Base-by-base conservation (phyloP, 805 yeast genomes). In the Kuraishia borneana region DNA sequence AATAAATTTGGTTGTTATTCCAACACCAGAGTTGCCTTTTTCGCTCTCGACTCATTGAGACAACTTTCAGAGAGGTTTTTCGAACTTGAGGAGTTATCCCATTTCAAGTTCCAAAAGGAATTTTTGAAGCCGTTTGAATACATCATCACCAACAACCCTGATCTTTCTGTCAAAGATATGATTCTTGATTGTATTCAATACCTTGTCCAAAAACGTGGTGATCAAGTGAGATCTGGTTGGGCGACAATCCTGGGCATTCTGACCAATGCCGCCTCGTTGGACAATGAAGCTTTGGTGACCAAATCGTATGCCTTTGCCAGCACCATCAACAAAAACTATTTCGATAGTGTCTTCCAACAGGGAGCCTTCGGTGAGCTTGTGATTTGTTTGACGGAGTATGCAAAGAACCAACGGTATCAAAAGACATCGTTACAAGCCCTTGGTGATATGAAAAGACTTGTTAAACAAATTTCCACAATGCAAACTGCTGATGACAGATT, bases 61-160 rank as follows among this genome's bases (percentile, higher is more conserved):
- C 99, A 92, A 57, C 64, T 92, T 36, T 79, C 95, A 4, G 80
- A 84, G 73, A 70, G 97, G 46, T 94, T 92, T 54, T 72, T 92
- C 47, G 94, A 85, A 39, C 73, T 92, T 41, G 97, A 92, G 38
- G 99, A 92, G 55, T 70, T 92, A 54, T 71, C 96, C 0, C 95
- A 94, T 48, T 92, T 92, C 67, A 87, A 83, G 54, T 92, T 92
- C 61, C 98, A 92, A 55, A 80, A 81, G 46, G 96, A 89, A 51
- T 94, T 92, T 48, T 68, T 92, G 52, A 75, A 77, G 48, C 98
- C 98, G 2, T 92, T 88, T 56, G 84, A 81, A 43, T 78, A 78
- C 50, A 77, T 87, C 17, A 67, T 92, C 45, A 56, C 63, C 35
- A 73, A 84, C 50, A 82, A 83, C 41, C 65, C 66, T 10, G 74